Base-by-base conservation (phyloP, 192 early-diverging fungal species). In the Podila clonocystis region DNA sequence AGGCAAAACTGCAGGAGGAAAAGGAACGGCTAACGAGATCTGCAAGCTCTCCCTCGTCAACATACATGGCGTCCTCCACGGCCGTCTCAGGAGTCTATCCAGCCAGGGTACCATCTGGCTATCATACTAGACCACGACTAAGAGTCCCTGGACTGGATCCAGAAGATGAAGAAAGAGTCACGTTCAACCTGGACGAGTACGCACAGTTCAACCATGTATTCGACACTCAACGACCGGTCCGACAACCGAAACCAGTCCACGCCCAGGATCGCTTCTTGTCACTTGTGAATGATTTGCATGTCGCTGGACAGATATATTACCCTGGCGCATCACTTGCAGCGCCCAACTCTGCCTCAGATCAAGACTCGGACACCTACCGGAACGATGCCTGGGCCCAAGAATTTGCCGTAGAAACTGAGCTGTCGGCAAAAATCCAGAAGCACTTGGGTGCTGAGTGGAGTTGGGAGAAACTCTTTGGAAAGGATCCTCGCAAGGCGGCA, bases 391-490 rank as follows among this genome's bases (percentile, higher is more conserved):
- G 77, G 77, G 66, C 62, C 0, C 49, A 63, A n/a, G 70, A 79
- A 50, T 79, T 72, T 48, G 20, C 58, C 2, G 19, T 20, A 9
- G 30, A 78, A 33, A 50, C 63, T 11, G 55, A 67, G 15, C 48
- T 62, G 38, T 9, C 57, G 4, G 17, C 28, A 30, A 36, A 62
- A 48, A 36, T 50, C 11, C 63, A 65, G 20, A 61, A 52, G n/a
- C 36, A 57, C 17, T 30, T 60, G 22, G 70, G 70, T 20, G 77
- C 77, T 34, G 77, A 80, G 34, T 80, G 77, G 77, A 80, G 63
- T 26, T 80, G 77, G 77, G 77, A 80, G 65, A 72, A 69, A 26
- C 19, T 73, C 8, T 80, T 80, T 60, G 77, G 77, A 29, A 80
- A 73, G 36, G 71, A 73, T 26, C 77, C 77, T 7, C 66, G 77